Evolutionary conservation across 2,329 filamentous ascomycete species (phyloP).

Genomic region (Xylariomycetidae sp.): DNA sequence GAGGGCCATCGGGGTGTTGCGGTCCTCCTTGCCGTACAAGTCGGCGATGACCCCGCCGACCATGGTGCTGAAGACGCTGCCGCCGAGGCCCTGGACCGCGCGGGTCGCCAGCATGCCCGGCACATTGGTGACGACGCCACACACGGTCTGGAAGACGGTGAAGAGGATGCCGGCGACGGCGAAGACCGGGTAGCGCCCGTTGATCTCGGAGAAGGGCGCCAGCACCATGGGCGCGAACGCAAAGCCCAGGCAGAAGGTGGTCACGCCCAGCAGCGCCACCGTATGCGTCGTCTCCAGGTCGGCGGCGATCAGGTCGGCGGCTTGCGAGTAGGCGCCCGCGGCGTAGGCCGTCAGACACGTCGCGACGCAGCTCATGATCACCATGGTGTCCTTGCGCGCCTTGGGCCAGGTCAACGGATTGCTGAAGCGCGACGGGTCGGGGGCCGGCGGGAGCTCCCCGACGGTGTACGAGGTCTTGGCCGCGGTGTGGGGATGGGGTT

Average conservation of each 20-base stretch:
- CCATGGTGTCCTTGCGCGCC: conserved; percentile 62
- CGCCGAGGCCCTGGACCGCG: conserved; percentile 72
- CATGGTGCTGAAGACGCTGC: conserved; percentile 77
- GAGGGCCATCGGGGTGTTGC: conserved; percentile 85
- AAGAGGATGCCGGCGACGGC: conserved; percentile 67
- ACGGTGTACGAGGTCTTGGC: conserved; percentile 8
- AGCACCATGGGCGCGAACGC: conserved; percentile 80
- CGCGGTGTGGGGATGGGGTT: conserved; percentile 39
- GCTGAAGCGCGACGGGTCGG: conserved; percentile 59
- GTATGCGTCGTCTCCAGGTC: conserved; percentile 60
- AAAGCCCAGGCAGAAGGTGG: conserved; percentile 76
- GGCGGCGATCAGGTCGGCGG: conserved; percentile 55
- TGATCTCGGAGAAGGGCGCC: conserved; percentile 82
- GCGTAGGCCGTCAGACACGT: conserved; percentile 75
- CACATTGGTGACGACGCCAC: conserved; percentile 62
- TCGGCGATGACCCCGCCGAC: conserved; percentile 89
- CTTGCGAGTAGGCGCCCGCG: conserved; percentile 73
- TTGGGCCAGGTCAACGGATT: conserved; percentile 71
- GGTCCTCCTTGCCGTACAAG: conserved; percentile 68
- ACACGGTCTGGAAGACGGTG: conserved; percentile 64
- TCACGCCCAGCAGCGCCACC: conserved; percentile 70
- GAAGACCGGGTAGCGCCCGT: conserved; percentile 80
- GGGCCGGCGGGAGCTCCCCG: conserved; percentile 44
- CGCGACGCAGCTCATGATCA: conserved; percentile 68
- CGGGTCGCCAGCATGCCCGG: conserved; percentile 70